These are phyloP conservation scores for Salicornia ramosissima DNA, from an alignment of 148 eudicot genomes.

Conservation along the genomic window DNA sequence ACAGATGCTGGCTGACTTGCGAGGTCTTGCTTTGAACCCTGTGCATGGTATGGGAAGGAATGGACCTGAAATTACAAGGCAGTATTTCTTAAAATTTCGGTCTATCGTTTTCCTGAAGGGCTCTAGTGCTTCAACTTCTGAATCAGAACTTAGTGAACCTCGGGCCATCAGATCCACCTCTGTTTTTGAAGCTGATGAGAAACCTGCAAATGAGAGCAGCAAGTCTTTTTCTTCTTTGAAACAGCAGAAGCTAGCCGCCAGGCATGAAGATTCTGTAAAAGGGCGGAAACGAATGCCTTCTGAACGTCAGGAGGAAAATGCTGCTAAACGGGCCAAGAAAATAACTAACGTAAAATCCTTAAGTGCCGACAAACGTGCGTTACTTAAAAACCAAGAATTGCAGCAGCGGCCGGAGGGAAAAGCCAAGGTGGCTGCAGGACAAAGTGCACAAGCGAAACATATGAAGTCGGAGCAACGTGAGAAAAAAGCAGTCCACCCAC, in stretches of 20 bases:
- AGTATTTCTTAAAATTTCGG: conserved; percentile 57
- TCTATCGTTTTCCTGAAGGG: conserved; percentile 62
- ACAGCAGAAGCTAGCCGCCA: conserved; percentile 31
- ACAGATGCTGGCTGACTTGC: conserved; percentile 47
- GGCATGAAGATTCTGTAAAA: conserved; percentile 45
- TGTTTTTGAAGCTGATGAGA: conserved; percentile 14
- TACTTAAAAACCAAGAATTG: conserved; percentile 35
- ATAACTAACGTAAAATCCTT: conserved; percentile 38
- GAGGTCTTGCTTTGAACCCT: conserved; percentile 60
- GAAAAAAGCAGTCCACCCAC: conserved; percentile 32
- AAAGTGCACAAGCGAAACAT: conserved; percentile 27
- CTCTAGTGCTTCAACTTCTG: conserved; percentile 33
- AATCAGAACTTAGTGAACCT: conserved; percentile 39
- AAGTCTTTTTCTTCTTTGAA: conserved; percentile 32
- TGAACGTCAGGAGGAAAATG: conserved; percentile 60
- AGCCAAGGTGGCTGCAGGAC: conserved; percentile 27
- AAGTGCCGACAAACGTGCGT: conserved; percentile 44
- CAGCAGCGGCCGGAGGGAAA: conserved; percentile 34
- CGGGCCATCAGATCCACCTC: conserved; percentile 20
- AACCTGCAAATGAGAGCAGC: conserved; percentile 16
- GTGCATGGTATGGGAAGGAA: conserved; percentile 43
- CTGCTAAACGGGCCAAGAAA: conserved; percentile 48
- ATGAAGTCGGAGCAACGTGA: conserved; percentile 34
- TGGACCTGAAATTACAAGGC: conserved; percentile 27
- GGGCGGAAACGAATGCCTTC: conserved; percentile 59